Conservation (phyloP, 1,139 yeast genomes). For the Candida mesenterica region DNA sequence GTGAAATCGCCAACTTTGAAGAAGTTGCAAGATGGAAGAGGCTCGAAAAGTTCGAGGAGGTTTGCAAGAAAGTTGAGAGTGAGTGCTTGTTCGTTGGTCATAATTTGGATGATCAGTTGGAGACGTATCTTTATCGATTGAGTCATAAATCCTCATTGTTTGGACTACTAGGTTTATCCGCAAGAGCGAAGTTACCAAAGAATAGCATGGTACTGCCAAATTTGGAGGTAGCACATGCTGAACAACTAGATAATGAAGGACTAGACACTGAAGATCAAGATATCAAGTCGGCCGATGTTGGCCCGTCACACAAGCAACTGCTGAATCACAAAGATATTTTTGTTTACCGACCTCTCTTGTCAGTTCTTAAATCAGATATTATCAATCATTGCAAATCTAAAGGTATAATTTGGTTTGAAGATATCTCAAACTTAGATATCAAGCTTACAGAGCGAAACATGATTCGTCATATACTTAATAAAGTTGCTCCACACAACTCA, state of each 20-base stretch:
- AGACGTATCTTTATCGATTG: conserved; percentile 62
- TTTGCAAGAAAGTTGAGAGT: conserved; percentile 30
- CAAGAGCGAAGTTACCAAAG: background rate
- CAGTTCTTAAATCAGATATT: conserved; percentile 42
- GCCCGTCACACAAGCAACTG: background rate
- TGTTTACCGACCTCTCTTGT: conserved; percentile 55
- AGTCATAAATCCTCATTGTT: conserved; percentile 53
- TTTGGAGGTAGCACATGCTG: too few species aligned
- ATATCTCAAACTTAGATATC: conserved; percentile 57
- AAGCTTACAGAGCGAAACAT: conserved; percentile 56
- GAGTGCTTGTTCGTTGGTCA: conserved; percentile 58
- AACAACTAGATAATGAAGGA: too few species aligned
- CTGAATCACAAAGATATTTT: too few species aligned
- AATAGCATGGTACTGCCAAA: conserved; percentile 20
- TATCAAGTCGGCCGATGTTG: too few species aligned
- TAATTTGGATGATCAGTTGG: conserved; percentile 69
- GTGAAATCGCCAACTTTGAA: conserved; percentile 45
- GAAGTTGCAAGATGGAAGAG: conserved; percentile 56
- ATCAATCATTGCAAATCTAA: conserved; percentile 42
- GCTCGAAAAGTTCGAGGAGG: conserved; percentile 38
- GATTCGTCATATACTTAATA: conserved; percentile 33
- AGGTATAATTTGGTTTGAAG: conserved; percentile 63
- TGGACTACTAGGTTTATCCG: conserved; percentile 51
- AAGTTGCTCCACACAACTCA: conserved; percentile 23
- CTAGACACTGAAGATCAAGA: too few species aligned